Base-by-base conservation (phyloP, 75 land plant genomes). In the Isoetes taiwanensis region DNA sequence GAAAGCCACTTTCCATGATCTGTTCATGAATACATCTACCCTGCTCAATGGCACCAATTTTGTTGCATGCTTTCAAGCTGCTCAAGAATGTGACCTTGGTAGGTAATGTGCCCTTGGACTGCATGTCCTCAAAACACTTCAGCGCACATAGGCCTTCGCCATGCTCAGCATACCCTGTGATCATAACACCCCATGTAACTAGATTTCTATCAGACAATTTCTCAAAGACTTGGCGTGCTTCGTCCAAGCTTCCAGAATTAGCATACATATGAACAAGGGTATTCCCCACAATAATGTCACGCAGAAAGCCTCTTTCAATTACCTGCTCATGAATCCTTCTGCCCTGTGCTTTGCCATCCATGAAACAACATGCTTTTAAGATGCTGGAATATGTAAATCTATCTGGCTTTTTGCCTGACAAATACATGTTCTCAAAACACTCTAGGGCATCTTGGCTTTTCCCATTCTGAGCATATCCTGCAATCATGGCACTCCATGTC, bases 401-500 rank as follows among this genome's bases (percentile, higher is more conserved):
- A 56, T 79, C 77, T 0, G 72, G 78, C 21, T 57, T 52, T 27
- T 65, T 23, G 32, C 62, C 73, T 5, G 56, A 62, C 12, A 43
- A 57, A 26, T 46, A 24, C 85, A 81, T 81, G 14, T 52, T 9
- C 28, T 75, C 71, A 62, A 81, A 74, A 24, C 78, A 70, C 41
- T 35, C 54, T 39, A 72, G 41, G 1, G 81, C 70, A 28, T 61
- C 56, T 28, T 62, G 59, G 31, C 43, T 37, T 27, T 65, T 41
- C 24, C 72, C 70, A 41, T 33, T 41, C 3, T 61, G 54, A 11
- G 59, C 63, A 63, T 63, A 75, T 17, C 31, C 77, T 11, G 76
- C 43, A 27, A 82, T 54, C 71, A 82, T 75, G 12, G 77, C 68
- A 16, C 74, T 75, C 71, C 74, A 80, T 10, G 79, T 65, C 0